Base-by-base conservation (phyloP, 768 basidiomycete genomes). In the Russula sp. region DNA sequence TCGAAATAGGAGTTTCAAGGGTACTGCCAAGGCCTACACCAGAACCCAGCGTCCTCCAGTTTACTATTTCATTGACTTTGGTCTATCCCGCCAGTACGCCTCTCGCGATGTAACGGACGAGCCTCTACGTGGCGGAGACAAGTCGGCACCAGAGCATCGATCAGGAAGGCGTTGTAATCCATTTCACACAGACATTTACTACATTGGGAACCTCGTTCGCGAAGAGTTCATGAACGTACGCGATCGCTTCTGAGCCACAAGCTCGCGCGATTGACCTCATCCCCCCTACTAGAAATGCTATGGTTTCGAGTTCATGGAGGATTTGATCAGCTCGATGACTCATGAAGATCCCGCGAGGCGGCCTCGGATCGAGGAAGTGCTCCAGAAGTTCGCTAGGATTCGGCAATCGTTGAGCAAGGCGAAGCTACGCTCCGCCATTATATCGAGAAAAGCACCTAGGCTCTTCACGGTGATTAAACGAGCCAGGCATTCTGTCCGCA, bases 71-170 rank as follows among this genome's bases (percentile, higher is more conserved):
- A 70, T 69, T 42, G 74, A 74, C 65, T 70, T 71, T 50, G 73
- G 73, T 22, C 20, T 72, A 7, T 72, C 73, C 6, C 66, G 65
- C 31, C 62, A 51, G 5, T 73, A 73, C 39, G 18, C n/a, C 3
- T 72, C 75, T 0, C 55, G 69, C 0, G 67, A 75, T 8, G 62
- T 77, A 0, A 66, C 54, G 1, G 75, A 73, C 35, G 48, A 63
- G 3, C 72, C 75, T 0, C 70, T 78, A 2, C 65, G 67, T 7
- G 82, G 79, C 0, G 79, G 75, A 5, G 81, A 84, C 69, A 75
- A 74, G 55, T 70, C 76, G 0, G 73, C 74, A 1, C 75, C 76
- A 2, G 76, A 77, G 58, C 74, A 73, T 48, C 65, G 66, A 8
- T 66, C 49, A 4, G 4, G 27, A 20, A 3, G 6, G 14, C 68